Conservation (phyloP, 176 grass and related monocot species). For the Hsuehochloa calcarea region DNA sequence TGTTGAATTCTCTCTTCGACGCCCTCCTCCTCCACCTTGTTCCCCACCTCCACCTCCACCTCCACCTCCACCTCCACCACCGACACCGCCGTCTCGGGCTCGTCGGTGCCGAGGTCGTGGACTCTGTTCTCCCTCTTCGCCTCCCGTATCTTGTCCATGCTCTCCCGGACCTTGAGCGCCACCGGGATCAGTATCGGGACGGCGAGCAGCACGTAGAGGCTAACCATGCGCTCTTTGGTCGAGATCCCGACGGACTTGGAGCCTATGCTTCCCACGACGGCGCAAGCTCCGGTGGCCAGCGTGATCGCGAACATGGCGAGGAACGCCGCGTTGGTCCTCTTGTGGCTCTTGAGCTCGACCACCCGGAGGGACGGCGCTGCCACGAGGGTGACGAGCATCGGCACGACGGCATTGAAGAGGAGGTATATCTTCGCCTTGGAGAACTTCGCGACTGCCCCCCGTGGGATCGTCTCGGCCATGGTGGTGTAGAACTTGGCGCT, state of each 20-base stretch:
- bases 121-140: slow-evolving; percentile 65
- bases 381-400: slow-evolving; percentile 52
- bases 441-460: background rate
- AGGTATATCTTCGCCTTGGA: slow-evolving; percentile 59
- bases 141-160: slow-evolving; percentile 40
- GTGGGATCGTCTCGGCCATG: slow-evolving; percentile 43
- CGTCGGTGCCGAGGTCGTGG: slow-evolving; percentile 52
- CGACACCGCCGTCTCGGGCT: slow-evolving; percentile 39
- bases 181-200: slow-evolving; percentile 63
- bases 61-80: background rate
- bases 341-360: slow-evolving; percentile 22
- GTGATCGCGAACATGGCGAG: slow-evolving; percentile 79
- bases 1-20: slow-evolving; percentile 6
- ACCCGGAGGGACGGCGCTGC: slow-evolving; percentile 53
- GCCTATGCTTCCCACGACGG: slow-evolving; percentile 65
- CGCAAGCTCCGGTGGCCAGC: slow-evolving; percentile 71
- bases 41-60: background rate
- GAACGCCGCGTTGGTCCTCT: slow-evolving; percentile 40
- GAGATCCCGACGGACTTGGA: slow-evolving; percentile 49
- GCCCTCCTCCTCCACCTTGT: background rate
- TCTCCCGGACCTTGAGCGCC: slow-evolving; percentile 44
- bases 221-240: slow-evolving; percentile 50
- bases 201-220: slow-evolving; percentile 61
- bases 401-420: slow-evolving; percentile 79
- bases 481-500: slow-evolving; percentile 91